Conservation (phyloP, 495 filamentous ascomycete species). For the Aspergillus saccharolyticus region DNA sequence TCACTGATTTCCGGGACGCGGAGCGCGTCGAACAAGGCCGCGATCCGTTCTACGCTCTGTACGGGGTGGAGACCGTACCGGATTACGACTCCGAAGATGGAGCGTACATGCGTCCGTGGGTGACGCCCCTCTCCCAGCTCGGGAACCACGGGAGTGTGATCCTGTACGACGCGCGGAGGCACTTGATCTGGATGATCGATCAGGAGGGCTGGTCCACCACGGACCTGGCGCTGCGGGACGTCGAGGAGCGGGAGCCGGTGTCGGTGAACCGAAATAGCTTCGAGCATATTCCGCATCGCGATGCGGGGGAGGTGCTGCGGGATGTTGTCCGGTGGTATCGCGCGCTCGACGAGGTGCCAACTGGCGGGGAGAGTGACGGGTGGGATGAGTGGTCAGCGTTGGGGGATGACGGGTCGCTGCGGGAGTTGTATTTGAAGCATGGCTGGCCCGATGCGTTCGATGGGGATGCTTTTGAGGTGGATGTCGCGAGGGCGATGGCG, state of each 20-base stretch:
- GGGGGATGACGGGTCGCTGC: neutral
- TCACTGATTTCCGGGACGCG: neutral
- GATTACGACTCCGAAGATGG: slow-evolving; percentile 6
- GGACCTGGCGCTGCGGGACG: neutral
- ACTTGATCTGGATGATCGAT: slow-evolving; percentile 7
- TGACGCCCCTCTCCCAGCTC: slow-evolving; percentile 2
- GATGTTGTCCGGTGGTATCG: slow-evolving; percentile 6
- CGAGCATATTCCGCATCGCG: neutral
- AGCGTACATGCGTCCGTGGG: slow-evolving; percentile 8
- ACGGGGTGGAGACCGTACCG: too few species aligned
- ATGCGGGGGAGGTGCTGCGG: slow-evolving; percentile 2
- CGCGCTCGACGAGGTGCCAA: neutral
- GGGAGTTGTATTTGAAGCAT: slow-evolving; percentile 1
- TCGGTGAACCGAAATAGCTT: slow-evolving; percentile 1
- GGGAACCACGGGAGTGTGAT: slow-evolving; percentile 9
- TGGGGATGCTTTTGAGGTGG: slow-evolving; percentile 3
- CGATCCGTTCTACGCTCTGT: slow-evolving; percentile 8
- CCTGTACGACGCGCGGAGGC: slow-evolving; percentile 3
- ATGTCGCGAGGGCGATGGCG: neutral
- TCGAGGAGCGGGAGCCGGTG: neutral
- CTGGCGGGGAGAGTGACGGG: neutral
- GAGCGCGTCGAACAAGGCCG: neutral
- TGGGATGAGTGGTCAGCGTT: neutral
- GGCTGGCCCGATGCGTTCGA: slow-evolving; percentile 8
- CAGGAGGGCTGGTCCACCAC: slow-evolving; percentile 4